Percentiles rank a stretch among this genome's conserved stretches.
phyloP scores from a whole-genome alignment of 306 rosid genomes.

The Prunus mira region DNA sequence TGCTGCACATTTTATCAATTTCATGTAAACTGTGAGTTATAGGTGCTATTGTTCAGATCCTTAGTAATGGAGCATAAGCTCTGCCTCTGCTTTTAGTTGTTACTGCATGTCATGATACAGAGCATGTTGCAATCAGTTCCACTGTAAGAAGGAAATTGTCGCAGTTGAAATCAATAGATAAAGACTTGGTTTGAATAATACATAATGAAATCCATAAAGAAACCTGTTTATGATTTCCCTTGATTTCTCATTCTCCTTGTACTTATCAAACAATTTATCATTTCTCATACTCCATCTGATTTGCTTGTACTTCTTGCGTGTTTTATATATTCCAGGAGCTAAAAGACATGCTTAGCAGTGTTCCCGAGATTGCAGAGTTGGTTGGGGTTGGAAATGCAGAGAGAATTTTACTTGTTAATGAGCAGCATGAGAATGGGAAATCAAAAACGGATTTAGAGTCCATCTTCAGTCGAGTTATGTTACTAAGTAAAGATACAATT shows the following conservation, averaged over 20 bases:
- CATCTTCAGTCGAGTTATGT: conserved; percentile 32
- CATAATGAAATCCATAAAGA: neutral
- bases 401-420: conserved; percentile 17
- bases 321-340: conserved; percentile 25
- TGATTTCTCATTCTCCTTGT: neutral
- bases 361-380: conserved; percentile 41
- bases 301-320: neutral
- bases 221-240: neutral
- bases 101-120: too few species aligned
- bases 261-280: neutral
- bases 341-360: conserved; percentile 26
- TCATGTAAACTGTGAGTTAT: neutral
- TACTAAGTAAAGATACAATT: conserved; percentile 26
- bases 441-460: conserved; percentile 28
- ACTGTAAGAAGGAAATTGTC: neutral
- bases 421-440: conserved; percentile 25
- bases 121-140: neutral
- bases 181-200: neutral
- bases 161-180: neutral
- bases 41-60: neutral
- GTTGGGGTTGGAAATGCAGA: conserved; percentile 28
- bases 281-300: neutral
- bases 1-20: neutral
- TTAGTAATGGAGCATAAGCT: neutral
- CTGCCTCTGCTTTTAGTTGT: neutral